Conservation (phyloP, 2,329 filamentous ascomycete genomes). For the Graphium sp. region DNA sequence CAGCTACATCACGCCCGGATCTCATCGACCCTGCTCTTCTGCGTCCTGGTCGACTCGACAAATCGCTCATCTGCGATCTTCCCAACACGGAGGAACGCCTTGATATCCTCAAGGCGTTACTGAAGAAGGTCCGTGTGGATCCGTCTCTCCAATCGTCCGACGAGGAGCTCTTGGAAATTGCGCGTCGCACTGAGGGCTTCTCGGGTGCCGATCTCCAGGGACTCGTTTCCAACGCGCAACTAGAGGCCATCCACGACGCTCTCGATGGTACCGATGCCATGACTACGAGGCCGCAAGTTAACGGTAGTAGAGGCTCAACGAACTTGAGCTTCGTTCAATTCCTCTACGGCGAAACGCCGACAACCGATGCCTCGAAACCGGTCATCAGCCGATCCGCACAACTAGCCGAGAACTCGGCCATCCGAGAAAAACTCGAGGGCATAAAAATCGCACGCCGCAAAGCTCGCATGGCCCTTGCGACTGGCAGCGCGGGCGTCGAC, state of each 20-base stretch:
- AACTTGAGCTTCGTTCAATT: conserved; percentile 63
- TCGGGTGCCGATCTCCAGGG: conserved; percentile 91
- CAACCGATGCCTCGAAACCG: conserved; percentile 16
- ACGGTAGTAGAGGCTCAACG: no score
- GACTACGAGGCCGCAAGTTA: no score
- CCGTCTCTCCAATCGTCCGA: conserved; percentile 42
- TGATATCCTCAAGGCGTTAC: conserved; percentile 78
- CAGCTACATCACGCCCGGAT: conserved; percentile 84
- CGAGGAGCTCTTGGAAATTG: conserved; percentile 53
- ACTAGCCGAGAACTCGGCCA: conserved; percentile 61
- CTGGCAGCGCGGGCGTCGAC: conserved; percentile 6
- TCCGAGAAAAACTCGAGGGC: conserved; percentile 65
- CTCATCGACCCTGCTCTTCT: conserved; percentile 88
- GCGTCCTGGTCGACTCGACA: conserved; percentile 82
- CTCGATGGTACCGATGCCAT: conserved; percentile 43
- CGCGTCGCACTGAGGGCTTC: conserved; percentile 68
- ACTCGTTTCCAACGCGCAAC: conserved; percentile 85
- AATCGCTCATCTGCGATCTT: conserved; percentile 82
- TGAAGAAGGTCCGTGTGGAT: conserved; percentile 60
- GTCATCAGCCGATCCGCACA: conserved; percentile 31
- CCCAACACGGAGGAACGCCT: conserved; percentile 64
- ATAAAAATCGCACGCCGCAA: conserved; percentile 54
- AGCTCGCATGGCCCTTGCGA: conserved; percentile 15
- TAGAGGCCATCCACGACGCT: conserved; percentile 92
- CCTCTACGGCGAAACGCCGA: conserved; percentile 51